Percentiles rank a stretch among this genome's conserved stretches.
Evolutionary conservation across 1,284 basidiomycete genomes (phyloP).

Genomic region (Rhizoctonia solani): DNA sequence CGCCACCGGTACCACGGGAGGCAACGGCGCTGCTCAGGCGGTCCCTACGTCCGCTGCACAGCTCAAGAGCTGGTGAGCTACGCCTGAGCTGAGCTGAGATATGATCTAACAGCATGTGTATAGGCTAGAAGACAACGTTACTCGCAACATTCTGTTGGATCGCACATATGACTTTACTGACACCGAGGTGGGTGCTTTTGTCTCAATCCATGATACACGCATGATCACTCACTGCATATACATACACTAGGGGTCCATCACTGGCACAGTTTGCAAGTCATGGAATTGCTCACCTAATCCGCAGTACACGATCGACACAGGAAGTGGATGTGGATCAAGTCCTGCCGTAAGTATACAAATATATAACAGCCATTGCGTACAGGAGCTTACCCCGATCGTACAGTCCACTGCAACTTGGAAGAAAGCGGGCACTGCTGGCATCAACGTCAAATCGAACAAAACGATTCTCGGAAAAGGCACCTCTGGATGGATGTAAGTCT

Average conservation of each 20-base stretch:
- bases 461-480: not conserved
- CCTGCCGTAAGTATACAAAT: not conserved
- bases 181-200: not conserved
- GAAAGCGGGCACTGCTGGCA: not conserved
- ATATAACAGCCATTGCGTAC: not conserved
- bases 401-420: not conserved
- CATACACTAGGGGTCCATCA: not conserved
- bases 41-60: not conserved
- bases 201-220: not conserved
- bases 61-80: not conserved
- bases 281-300: slow-evolving; percentile 17
- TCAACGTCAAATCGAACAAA: not conserved
- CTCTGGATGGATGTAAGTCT: slow-evolving; percentile 5
- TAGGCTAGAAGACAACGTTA: too few relatives aligned
- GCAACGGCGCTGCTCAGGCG: not conserved
- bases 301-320: not conserved
- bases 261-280: not conserved
- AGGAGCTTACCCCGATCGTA: too few relatives aligned
- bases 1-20: slow-evolving; percentile 1
- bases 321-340: not conserved
- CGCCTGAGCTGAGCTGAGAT: not conserved
- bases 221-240: not conserved
- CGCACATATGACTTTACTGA: slow-evolving; percentile 5
- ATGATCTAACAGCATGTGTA: not conserved
- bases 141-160: not conserved